phyloP scores from a whole-genome alignment of 306 rosid genomes.

The Luffa aegyptiaca region DNA sequence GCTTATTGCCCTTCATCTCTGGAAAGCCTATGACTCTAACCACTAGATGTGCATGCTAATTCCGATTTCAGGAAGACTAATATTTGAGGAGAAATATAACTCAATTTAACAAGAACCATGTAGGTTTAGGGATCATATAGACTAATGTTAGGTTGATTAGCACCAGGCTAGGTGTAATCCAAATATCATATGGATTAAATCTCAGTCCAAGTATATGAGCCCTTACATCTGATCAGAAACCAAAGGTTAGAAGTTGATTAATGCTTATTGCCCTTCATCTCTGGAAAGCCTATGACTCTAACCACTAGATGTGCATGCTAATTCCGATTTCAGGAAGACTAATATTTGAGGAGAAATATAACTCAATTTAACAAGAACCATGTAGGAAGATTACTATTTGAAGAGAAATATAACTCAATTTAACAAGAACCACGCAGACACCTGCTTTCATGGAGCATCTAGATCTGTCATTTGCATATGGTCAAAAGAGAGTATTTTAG shows the following conservation, averaged over 20 bases:
- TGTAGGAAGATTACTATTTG: not conserved
- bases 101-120: too few species aligned
- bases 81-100: too few species aligned
- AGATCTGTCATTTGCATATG: not conserved
- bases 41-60: not conserved
- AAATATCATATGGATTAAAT: not conserved
- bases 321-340: not conserved
- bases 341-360: not conserved
- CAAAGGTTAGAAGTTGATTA: not conserved
- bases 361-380: not conserved
- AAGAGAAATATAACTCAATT: not conserved
- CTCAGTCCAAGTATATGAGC: not conserved
- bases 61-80: not conserved
- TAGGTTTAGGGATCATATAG: too few species aligned
- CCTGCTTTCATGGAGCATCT: not conserved
- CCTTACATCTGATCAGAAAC: not conserved
- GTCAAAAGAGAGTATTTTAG: not conserved
- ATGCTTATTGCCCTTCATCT: not conserved
- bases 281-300: not conserved
- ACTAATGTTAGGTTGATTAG: not conserved
- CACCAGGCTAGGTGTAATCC: constrained; percentile 1
- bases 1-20: not conserved
- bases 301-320: not conserved
- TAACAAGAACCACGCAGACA: not conserved
- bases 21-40: not conserved